Base-by-base conservation (phyloP, 176 grass and related monocot species). In the Lolium rigidum region DNA sequence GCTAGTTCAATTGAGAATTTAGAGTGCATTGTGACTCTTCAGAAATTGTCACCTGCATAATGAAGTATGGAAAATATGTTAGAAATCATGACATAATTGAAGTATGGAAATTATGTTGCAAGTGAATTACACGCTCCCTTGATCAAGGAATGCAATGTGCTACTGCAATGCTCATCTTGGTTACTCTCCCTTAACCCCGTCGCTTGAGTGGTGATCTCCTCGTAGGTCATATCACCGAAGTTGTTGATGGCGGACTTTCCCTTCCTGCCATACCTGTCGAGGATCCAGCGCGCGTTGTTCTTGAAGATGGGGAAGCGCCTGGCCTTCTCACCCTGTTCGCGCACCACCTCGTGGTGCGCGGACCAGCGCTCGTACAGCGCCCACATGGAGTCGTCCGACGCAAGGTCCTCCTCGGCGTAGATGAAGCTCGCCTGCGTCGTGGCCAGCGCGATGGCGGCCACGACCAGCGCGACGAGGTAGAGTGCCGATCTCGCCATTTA, bases 301-400 rank as follows among this genome's bases (percentile, higher is more conserved):
- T 73, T 79, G 76, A 79, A 79, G 76, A 60, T 79, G 76, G 76
- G 76, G 76, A 79, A 79, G 76, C 76, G 55, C 56, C 18, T 79
- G 18, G 37, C 11, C 76, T 61, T 79, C 2, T 79, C 75, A 13
- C 24, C 61, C 12, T 64, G 61, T 26, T 64, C 10, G 10, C 26
- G 52, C 75, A 14, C 52, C 75, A 78, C 75, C 75, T 78, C 51
- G 52, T 78, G 75, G 75, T 59, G 31, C 18, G 52, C 31, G 0
- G 52, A 17, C 75, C 73, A 55, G 49, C 73, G 54, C 54, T 56
- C 54, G 54, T 56, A 56, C 54, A 56, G 4, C 35, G 35, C 76
- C 55, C 52, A 59, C 75, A 59, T 78, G 28, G 75, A 78, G 28
- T 78, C 52, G 4, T 78, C 75, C 52, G 75, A 78, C 52, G 52